These are phyloP conservation scores for Solanum lignicaule DNA, from an alignment of 257 asterid species.

Conservation along the genomic window DNA sequence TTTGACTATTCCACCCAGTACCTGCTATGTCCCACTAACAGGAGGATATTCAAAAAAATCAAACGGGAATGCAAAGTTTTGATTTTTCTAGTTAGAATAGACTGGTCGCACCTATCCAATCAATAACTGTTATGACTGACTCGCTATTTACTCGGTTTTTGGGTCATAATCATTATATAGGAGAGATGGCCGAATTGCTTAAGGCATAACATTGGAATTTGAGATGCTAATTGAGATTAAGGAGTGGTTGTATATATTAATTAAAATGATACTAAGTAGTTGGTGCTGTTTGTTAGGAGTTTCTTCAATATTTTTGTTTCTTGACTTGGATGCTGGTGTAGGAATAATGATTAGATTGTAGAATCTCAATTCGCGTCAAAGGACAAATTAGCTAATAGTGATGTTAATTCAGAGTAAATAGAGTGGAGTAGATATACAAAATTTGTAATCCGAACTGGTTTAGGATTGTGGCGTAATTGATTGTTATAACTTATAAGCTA, in stretches of 20 bases:
- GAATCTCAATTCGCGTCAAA: background rate
- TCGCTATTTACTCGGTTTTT: background rate
- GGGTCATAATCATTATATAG: background rate
- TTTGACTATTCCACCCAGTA: background rate
- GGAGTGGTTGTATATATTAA: background rate
- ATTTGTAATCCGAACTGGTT: background rate
- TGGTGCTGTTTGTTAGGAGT: background rate
- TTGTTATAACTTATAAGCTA: background rate
- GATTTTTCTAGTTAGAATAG: background rate
- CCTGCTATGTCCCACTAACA: background rate
- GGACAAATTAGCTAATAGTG: background rate
- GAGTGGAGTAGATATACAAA: background rate
- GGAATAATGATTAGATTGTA: background rate
- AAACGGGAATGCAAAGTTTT: background rate
- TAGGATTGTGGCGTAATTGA: background rate
- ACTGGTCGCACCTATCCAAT: background rate
- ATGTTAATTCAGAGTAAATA: background rate
- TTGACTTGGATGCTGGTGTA: background rate
- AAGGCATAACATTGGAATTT: background rate
- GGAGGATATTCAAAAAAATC: background rate
- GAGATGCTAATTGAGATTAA: background rate
- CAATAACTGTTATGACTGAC: background rate
- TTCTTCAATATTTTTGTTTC: background rate
- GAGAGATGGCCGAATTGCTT: background rate
- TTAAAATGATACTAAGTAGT: background rate